A percentile compares a stretch with the other conserved stretches of the same genome.
These are phyloP conservation scores for Conidiobolus incongruus DNA, from an alignment of 371 early-diverging fungal species.

Conservation along the genomic window DNA sequence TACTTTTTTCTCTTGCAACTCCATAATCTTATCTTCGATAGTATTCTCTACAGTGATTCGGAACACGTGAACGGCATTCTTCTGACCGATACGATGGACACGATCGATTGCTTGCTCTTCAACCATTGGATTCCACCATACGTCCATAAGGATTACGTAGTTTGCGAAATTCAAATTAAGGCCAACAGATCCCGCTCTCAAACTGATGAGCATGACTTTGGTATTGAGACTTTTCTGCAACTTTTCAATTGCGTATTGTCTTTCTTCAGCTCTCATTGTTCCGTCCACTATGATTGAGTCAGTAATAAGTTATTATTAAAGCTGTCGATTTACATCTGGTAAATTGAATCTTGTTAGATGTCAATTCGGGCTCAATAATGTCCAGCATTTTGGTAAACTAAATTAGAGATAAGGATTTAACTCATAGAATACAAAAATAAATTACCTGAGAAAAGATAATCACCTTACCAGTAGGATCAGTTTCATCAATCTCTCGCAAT, in stretches of 20 bases:
- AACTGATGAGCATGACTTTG: conserved; percentile 51
- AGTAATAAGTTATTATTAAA: too few species aligned
- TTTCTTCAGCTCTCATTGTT: conserved; percentile 26
- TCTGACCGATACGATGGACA: conserved; percentile 56
- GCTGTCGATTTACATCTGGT: too few species aligned
- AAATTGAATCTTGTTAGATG: conserved; percentile 14
- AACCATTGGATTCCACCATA: conserved; percentile 38
- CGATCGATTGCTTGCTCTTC: conserved; percentile 76
- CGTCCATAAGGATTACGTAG: conserved; percentile 5
- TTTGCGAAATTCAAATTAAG: conserved; percentile 65
- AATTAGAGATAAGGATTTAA: too few species aligned
- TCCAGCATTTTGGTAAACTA: conserved; percentile 58
- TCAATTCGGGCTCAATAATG: conserved; percentile 29
- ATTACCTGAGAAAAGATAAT: too few species aligned
- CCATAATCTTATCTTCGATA: conserved; percentile 60
- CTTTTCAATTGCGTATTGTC: conserved; percentile 24
- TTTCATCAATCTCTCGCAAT: too few species aligned
- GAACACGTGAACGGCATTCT: conserved; percentile 72
- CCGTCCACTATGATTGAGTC: too few species aligned
- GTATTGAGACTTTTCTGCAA: conserved; percentile 22
- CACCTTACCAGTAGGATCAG: too few species aligned
- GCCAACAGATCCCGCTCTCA: conserved; percentile 76
- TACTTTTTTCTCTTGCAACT: conserved; percentile 21
- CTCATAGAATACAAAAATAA: too few species aligned
- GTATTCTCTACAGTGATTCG: conserved; percentile 69